Evolutionary conservation across 192 early-diverging fungal species (phyloP), one percentile per base, ranked within the genome.

Genomic region (Physocladia obscura): DNA sequence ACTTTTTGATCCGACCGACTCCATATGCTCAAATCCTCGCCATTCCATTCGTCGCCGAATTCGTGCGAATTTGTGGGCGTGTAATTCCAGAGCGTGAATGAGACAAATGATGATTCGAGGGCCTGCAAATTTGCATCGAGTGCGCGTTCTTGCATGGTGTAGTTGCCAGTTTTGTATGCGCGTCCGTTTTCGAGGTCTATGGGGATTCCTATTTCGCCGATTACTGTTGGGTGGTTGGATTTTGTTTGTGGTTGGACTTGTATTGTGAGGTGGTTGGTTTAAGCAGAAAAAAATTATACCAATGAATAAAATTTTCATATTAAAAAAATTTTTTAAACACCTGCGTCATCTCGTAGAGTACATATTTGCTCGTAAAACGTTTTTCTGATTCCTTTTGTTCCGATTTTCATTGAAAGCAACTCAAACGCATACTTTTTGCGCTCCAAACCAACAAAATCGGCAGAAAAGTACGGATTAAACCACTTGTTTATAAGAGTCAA

Each of bases 11-110:
- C 54, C 11, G 8, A 6, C 11, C 54, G 22, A 21, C 58, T 60
- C 58, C 58, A 50, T 24, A 51, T 70, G 21, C 24, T 15, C 37
- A 92, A 87, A 62, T 92, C 91, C 61, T 92, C 91, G 6, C 90
- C 91, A 59, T 92, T 92, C 91, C 91, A 92, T 27, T 87, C 83
- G 67, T 92, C 91, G 22, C 91, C 91, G 65, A 84, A 79, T 22
- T 77, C 73, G 70, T 92, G 80, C 49, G 82, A 81, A 48, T 92
- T 92, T 49, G 81, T 82, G 5, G 90, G 69, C 67, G 88, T 88
- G 73, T 92, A 92, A 70, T 91, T 92, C 91, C 91, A 92, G 2
- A 92, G 74, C 82, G 90, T 90, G 62, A 91, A 92, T 50, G 84
- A 85, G 1, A 92, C 75, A 3, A 92, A 73, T 62, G 89, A 89